Evolutionary conservation across 768 basidiomycete genomes (phyloP), one percentile per base, ranked within the genome.

Genomic region (Phallus indusiatus): DNA sequence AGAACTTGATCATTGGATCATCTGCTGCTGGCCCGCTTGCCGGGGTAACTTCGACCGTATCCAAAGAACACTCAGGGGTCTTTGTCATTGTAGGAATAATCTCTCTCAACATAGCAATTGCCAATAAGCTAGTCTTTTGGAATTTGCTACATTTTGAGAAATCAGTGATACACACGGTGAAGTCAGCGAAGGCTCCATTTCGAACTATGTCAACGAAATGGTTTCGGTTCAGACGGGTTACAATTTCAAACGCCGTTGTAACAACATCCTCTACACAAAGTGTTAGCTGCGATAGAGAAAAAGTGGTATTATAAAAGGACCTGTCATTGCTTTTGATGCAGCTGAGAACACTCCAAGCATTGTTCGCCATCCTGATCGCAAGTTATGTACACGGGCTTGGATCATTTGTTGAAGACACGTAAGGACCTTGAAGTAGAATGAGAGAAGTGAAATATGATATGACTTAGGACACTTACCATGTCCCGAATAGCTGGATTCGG

Each of bases 111-210:
- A 98, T 97, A 16, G 88, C 94, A 61, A 98, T 98, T 1, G 94
- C 94, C 63, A 97, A 80, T 24, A 99, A 73, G 68, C 90, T 92
- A 75, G 98, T 95, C 70, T 97, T 97, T 73, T 99, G 96, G 73
- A 92, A 98, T 72, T 98, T 98, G 82, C 86, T 94, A 66, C 95
- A 93, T 81, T 98, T 98, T 79, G 91, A 95, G 74, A 98, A 99
- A 71, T 98, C 96, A 36, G 95, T 97, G 65, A 99, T 88, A 75
- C 96, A 99, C 42, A 94, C 92, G 7, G 89, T 94, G 55, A 99
- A 71, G 72, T 99, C 96, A 52, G 94, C 90, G 68, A 98, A 98
- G 4, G 94, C 85, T 14, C 96, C 96, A 68, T 96, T 83, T 55
- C 84, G 86, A 50, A 98, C 91, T 57, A 99, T 91, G n/a, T 85